These are phyloP conservation scores for Setomelanomma holmii DNA, from an alignment of 2,329 filamentous ascomycete genomes.

Conservation along the genomic window DNA sequence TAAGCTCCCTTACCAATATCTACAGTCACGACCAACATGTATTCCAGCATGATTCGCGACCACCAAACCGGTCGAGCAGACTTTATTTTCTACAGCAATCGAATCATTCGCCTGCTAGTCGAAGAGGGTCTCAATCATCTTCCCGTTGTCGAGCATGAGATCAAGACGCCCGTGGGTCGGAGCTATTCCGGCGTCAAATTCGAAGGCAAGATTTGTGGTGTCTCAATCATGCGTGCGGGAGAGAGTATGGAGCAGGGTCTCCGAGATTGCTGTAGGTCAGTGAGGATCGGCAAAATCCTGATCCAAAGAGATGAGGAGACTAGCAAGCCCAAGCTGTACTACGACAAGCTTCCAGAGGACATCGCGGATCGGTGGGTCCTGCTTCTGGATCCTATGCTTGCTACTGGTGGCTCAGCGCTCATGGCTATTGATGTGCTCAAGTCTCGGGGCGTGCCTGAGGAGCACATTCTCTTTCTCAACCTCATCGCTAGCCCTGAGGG, in stretches of 20 bases:
- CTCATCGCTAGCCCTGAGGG: constrained; percentile 97
- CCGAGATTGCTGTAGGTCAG: constrained; percentile 95
- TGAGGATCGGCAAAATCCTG: constrained; percentile 96
- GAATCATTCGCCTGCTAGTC: constrained; percentile 94
- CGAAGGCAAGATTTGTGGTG: constrained; percentile 97
- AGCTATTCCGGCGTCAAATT: constrained; percentile 92
- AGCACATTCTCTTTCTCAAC: constrained; percentile 95
- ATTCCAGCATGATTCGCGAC: constrained; percentile 86
- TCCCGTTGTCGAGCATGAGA: constrained; percentile 84
- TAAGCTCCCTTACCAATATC: constrained; percentile 61
- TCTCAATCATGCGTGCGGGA: constrained; percentile 97
- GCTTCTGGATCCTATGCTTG: constrained; percentile 97
- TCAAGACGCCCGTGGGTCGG: constrained; percentile 89
- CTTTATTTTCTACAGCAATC: constrained; percentile 99
- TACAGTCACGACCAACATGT: not conserved
- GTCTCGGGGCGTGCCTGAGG: constrained; percentile 88
- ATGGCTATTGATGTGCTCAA: constrained; percentile 97
- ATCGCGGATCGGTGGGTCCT: constrained; percentile 93
- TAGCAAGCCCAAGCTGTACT: constrained; percentile 88
- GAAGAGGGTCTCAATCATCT: constrained; percentile 98
- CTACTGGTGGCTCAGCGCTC: constrained; percentile 92
- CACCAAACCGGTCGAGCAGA: constrained; percentile 88
- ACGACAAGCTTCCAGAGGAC: constrained; percentile 95
- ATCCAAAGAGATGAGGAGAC: constrained; percentile 98
- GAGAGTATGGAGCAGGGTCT: constrained; percentile 99